A percentile compares a stretch with the other conserved stretches of the same genome.
phyloP scores from a whole-genome alignment of 257 asterid species.

The Nicotiana sylvestris region DNA sequence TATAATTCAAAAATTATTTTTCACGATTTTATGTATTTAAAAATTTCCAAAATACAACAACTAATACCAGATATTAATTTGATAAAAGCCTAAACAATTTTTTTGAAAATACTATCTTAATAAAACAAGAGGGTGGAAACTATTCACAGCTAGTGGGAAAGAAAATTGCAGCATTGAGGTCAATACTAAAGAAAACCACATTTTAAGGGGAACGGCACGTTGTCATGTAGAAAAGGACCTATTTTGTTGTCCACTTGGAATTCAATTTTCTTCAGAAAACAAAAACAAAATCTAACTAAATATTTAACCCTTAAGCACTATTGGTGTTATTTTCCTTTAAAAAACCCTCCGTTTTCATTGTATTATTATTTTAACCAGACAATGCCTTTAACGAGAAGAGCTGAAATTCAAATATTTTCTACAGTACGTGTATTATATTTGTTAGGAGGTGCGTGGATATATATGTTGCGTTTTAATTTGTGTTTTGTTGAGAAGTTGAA shows the following conservation, averaged over 20 bases:
- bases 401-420: too few species aligned
- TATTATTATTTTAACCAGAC: too few species aligned
- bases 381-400: too few species aligned
- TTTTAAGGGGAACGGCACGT: neutral
- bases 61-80: neutral
- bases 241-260: neutral
- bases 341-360: too few species aligned
- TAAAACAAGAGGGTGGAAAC: neutral
- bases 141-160: neutral
- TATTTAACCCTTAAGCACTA: neutral
- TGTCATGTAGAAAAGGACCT: neutral
- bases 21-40: neutral
- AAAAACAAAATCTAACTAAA: neutral
- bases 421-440: too few species aligned
- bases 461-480: neutral
- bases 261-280: neutral
- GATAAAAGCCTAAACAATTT: neutral
- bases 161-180: neutral
- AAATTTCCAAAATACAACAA: neutral
- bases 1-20: neutral
- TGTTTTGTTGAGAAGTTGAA: neutral
- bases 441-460: neutral
- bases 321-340: too few species aligned
- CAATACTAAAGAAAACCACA: neutral
- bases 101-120: neutral